Conservation (phyloP, 2,329 filamentous ascomycete genomes). For the Zalaria obscura region DNA sequence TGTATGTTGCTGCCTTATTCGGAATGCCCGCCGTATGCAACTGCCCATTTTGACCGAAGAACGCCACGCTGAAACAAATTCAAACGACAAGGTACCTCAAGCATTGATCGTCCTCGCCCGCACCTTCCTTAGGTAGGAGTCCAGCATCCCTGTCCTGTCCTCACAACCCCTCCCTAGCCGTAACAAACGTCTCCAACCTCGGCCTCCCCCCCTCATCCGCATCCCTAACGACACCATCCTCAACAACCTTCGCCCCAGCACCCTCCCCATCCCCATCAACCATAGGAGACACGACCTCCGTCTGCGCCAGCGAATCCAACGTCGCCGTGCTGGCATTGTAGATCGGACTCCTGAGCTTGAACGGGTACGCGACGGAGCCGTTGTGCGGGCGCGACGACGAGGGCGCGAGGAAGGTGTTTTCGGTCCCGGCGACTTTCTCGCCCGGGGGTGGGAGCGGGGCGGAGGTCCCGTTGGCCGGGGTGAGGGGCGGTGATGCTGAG, state of each 20-base stretch:
- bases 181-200: constrained; percentile 40
- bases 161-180: constrained; percentile 28
- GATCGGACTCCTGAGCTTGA: constrained; percentile 47
- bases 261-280: neutral
- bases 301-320: constrained; percentile 27
- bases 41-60: too few relatives aligned
- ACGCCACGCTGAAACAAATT: too few relatives aligned
- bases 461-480: neutral
- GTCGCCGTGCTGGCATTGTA: constrained; percentile 57
- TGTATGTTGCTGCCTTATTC: too few relatives aligned
- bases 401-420: constrained; percentile 32
- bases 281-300: constrained; percentile 7
- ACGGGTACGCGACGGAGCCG: constrained; percentile 58
- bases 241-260: constrained; percentile 5
- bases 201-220: constrained; percentile 17
- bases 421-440: constrained; percentile 16
- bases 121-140: too few relatives aligned
- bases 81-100: too few relatives aligned
- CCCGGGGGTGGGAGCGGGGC: constrained; percentile 5
- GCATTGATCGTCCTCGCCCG: too few relatives aligned
- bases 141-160: neutral
- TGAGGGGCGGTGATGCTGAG: constrained; percentile 1
- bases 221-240: constrained; percentile 1
- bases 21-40: too few relatives aligned
- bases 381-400: constrained; percentile 51